These are phyloP conservation scores for Diospyros lotus DNA, from an alignment of 148 eudicot species.

Conservation along the genomic window DNA sequence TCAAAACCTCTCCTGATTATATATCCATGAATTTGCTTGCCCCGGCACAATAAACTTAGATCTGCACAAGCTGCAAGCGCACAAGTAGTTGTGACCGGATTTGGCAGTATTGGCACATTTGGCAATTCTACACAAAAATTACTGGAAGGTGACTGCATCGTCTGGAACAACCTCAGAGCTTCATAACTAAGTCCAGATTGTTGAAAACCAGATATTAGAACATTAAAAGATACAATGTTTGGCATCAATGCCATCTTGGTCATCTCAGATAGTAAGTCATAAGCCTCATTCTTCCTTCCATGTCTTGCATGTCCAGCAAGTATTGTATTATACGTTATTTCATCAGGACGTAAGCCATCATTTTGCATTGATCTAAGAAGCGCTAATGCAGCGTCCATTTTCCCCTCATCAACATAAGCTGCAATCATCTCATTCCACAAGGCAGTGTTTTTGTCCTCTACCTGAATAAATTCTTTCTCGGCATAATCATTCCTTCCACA, in stretches of 20 bases:
- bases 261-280: slow-evolving; percentile 38
- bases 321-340: slow-evolving; percentile 46
- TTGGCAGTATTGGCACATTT: slow-evolving; percentile 20
- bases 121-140: slow-evolving; percentile 14
- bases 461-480: slow-evolving; percentile 28
- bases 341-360: slow-evolving; percentile 37
- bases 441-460: slow-evolving; percentile 32
- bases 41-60: slow-evolving; percentile 27
- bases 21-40: slow-evolving; percentile 53
- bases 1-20: slow-evolving; percentile 26
- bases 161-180: slow-evolving; percentile 42
- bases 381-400: slow-evolving; percentile 24
- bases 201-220: slow-evolving; percentile 48
- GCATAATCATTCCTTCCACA: slow-evolving; percentile 38
- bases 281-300: slow-evolving; percentile 33
- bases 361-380: slow-evolving; percentile 33
- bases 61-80: slow-evolving; percentile 57
- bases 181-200: slow-evolving; percentile 40
- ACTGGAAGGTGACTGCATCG: slow-evolving; percentile 34
- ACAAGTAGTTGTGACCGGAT: slow-evolving; percentile 36
- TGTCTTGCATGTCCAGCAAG: slow-evolving; percentile 43
- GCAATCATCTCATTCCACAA: slow-evolving; percentile 61
- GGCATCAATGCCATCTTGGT: slow-evolving; percentile 34
- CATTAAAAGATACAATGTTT: slow-evolving; percentile 37
- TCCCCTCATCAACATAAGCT: slow-evolving; percentile 40